Evolutionary conservation across 1,139 yeast species (phyloP), one percentile per base, ranked within the genome.

Genomic region (Waltiozyma solani): DNA sequence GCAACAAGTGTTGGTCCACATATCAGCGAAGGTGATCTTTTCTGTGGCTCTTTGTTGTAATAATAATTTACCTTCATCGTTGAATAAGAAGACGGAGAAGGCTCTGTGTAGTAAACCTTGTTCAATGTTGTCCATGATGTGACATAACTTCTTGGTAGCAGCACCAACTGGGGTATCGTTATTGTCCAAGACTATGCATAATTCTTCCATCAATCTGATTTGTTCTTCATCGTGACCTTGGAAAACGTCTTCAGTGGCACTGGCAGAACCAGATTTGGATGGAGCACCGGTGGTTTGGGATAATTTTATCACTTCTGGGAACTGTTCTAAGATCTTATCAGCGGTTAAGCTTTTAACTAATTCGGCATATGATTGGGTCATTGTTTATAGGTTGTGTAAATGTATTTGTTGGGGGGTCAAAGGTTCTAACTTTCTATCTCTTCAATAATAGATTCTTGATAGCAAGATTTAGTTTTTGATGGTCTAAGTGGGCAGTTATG

Each of bases 1-100:
- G 60, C 99, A 91, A 62, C 98, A 93, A 3, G 99, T 93, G 60
- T 91, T 91, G 33, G 99, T 91, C 99, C 99, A 91, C 81, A 86
- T 77, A 43, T 76, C 76, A 2, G 98, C 95, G 62, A 91, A 91
- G 1, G 99, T 91, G 64, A 91, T 91, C 62, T 91, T 91, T 59
- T 91, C 97, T 43, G 79, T 79, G 1, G 99, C 97, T 52, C 99
- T 77, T 63, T 86, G 95, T 63, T 91, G 98, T 51, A 91, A 70
- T 49, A 91, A 69, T 47, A 93, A 71, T 62, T 81, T 73, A 43
- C 79, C 78, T 37, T 84, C 75, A 34, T 73, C 76, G 59, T 87
- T 81, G 66, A 91, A 93, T 43, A 89, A 66, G 56, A 91, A 91
- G 24, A 89, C 96, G 23, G 96, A 85, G 58, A 91, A 91, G 1